These are phyloP conservation scores for Naganishia albida DNA, from an alignment of 1,284 basidiomycete genomes.

Conservation along the genomic window DNA sequence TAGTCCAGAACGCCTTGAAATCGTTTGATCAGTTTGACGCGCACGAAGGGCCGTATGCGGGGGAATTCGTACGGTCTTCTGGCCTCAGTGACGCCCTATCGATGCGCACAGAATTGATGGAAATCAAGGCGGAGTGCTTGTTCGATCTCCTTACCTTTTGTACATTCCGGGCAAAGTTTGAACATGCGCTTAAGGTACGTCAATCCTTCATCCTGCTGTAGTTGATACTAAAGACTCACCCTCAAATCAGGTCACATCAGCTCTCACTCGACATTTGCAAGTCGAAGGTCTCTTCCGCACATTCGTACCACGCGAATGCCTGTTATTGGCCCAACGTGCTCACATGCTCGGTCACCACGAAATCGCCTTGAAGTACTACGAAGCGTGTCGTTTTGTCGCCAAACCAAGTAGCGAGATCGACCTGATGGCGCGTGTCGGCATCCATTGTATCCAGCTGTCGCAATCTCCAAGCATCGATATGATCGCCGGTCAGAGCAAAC, in stretches of 20 bases:
- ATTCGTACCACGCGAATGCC: constrained; percentile 28
- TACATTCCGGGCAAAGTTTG: constrained; percentile 27
- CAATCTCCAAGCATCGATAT: constrained; percentile 2
- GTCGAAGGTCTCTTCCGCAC: constrained; percentile 28
- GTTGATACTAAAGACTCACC: not conserved
- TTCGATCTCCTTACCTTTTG: constrained; percentile 22
- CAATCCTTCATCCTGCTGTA: not conserved
- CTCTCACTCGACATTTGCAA: constrained; percentile 23
- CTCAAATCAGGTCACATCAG: constrained; percentile 5
- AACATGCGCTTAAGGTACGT: constrained; percentile 23
- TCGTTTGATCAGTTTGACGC: constrained; percentile 19
- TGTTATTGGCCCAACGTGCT: constrained; percentile 26
- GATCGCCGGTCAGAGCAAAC: constrained; percentile 14
- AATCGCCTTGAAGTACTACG: constrained; percentile 15
- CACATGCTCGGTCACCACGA: constrained; percentile 31
- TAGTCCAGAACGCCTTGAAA: constrained; percentile 21
- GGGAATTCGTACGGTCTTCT: constrained; percentile 7
- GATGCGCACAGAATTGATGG: constrained; percentile 18
- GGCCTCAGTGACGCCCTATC: constrained; percentile 6
- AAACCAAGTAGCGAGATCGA: constrained; percentile 31
- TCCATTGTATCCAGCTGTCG: constrained; percentile 19
- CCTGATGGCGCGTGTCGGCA: constrained; percentile 22
- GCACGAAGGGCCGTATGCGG: constrained; percentile 22
- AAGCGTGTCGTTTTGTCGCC: constrained; percentile 29
- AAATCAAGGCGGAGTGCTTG: constrained; percentile 26